phyloP scores from a whole-genome alignment of 83 land plant species.

The Isoetes engelmannii region DNA sequence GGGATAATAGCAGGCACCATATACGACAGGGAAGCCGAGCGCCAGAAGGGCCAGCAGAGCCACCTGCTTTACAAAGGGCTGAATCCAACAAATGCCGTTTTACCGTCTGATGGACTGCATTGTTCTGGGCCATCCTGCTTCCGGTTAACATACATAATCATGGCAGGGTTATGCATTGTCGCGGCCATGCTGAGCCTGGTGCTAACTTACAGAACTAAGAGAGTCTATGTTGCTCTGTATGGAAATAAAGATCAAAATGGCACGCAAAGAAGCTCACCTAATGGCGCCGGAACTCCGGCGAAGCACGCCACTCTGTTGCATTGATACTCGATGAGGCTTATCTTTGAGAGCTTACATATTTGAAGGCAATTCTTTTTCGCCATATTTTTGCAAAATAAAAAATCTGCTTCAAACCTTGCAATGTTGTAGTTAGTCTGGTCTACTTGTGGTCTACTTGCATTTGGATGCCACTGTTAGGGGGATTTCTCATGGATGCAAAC shows the following conservation, averaged over 20 bases:
- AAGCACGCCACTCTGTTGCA: no score
- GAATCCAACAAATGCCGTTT: neutral
- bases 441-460: no score
- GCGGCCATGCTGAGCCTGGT: neutral
- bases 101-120: neutral
- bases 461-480: no score
- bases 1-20: constrained; percentile 64
- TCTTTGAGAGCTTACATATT: no score
- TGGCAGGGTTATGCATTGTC: neutral
- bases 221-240: constrained; percentile 6
- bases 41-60: neutral
- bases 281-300: no score
- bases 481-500: no score
- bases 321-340: no score
- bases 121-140: neutral
- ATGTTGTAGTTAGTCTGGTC: no score
- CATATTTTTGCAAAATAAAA: no score
- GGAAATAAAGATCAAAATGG: neutral
- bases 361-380: no score
- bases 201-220: neutral
- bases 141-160: neutral
- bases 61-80: neutral
- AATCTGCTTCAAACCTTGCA: no score
- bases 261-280: no score
- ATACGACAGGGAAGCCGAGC: constrained; percentile 72